Percentiles rank a stretch among this genome's conserved stretches.
These are phyloP conservation scores for Xylaria curta DNA, from an alignment of 495 filamentous ascomycete species.

Conservation along the genomic window DNA sequence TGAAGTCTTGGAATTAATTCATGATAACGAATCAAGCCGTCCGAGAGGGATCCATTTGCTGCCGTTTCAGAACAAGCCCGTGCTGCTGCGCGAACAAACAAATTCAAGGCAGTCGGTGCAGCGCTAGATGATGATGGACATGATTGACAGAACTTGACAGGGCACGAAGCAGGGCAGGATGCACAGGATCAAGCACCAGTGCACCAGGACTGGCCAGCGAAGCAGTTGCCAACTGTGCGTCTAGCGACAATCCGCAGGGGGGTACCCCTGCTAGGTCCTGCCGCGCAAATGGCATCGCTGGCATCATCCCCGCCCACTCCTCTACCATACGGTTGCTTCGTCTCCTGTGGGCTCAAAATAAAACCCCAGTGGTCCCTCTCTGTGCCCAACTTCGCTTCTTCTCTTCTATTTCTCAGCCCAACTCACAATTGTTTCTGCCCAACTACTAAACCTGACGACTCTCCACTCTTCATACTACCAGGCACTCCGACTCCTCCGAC, in stretches of 20 bases:
- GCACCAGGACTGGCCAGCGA: constrained; percentile 23
- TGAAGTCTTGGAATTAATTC: constrained; percentile 8
- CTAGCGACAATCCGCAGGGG: constrained; percentile 21
- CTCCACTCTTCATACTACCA: constrained; percentile 22
- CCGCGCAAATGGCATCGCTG: constrained; percentile 27
- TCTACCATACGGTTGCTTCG: constrained; percentile 8
- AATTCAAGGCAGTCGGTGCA: background rate
- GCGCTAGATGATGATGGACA: constrained; percentile 5
- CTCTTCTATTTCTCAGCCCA: constrained; percentile 54
- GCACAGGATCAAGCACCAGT: background rate
- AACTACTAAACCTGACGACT: constrained; percentile 30
- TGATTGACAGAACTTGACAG: constrained; percentile 1
- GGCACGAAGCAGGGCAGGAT: constrained; percentile 4
- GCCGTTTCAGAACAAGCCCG: constrained; percentile 20
- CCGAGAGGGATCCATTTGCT: background rate
- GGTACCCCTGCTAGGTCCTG: constrained; percentile 14
- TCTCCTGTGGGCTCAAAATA: constrained; percentile 45
- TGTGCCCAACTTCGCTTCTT: constrained; percentile 54
- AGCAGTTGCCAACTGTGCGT: constrained; percentile 25
- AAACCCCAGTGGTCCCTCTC: constrained; percentile 56
- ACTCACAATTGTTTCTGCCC: constrained; percentile 54
- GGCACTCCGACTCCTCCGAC: constrained; percentile 8
- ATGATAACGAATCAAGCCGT: constrained; percentile 20
- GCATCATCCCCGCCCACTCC: constrained; percentile 22
- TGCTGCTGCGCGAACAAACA: background rate